phyloP scores from a whole-genome alignment of 176 grass and related monocot species.

The Secale cereale region DNA sequence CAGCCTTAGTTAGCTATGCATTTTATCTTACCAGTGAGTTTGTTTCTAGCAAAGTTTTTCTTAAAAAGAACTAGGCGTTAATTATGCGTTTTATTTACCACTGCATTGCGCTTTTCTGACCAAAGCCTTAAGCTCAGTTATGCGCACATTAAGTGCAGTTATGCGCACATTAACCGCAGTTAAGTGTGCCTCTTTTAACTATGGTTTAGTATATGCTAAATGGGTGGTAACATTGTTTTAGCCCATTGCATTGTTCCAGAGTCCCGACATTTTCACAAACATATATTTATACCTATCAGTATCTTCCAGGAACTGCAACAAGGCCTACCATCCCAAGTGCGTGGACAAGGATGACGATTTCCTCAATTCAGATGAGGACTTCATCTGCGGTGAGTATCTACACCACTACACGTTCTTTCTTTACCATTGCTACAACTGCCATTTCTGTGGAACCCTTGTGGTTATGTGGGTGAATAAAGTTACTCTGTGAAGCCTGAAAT shows the following conservation, averaged over 20 bases:
- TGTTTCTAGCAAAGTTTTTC: too few relatives aligned
- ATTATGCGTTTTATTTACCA: too few relatives aligned
- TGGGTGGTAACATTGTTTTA: not conserved
- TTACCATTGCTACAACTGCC: not conserved
- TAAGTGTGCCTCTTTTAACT: too few relatives aligned
- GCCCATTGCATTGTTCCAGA: not conserved
- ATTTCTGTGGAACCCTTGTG: not conserved
- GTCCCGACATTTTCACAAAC: not conserved
- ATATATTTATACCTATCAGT: not conserved
- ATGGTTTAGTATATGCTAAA: too few relatives aligned
- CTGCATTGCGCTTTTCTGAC: too few relatives aligned
- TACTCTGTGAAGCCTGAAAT: not conserved
- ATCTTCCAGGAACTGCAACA: conserved; percentile 75
- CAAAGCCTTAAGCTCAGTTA: too few relatives aligned
- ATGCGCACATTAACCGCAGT: too few relatives aligned
- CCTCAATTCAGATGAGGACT: conserved; percentile 54
- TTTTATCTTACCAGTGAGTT: too few relatives aligned
- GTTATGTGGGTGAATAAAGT: not conserved
- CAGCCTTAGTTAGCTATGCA: too few relatives aligned
- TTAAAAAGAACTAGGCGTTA: too few relatives aligned
- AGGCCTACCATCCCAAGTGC: conserved; percentile 78
- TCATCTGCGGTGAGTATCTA: conserved; percentile 76
- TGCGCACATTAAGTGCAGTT: too few relatives aligned
- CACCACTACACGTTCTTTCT: not conserved
- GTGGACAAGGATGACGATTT: conserved; percentile 57